Conservation (phyloP, 108 stramenopile species). For the Nannochloropsis oceanica region DNA sequence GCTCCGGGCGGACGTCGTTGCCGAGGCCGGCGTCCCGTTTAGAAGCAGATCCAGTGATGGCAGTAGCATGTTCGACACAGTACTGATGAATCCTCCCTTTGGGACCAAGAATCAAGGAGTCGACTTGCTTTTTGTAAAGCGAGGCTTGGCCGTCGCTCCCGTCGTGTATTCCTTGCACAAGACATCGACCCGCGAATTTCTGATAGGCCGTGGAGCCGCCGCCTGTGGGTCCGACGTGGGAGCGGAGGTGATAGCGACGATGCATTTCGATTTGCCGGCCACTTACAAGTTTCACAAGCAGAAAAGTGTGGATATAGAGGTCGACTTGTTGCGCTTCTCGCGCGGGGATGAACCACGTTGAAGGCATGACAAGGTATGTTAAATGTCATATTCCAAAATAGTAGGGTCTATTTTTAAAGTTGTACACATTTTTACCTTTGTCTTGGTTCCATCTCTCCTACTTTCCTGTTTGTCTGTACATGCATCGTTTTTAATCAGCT, state of each 20-base stretch:
- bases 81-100: slow-evolving; percentile 45
- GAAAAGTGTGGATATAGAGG: slow-evolving; percentile 67
- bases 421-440: too few species aligned
- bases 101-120: slow-evolving; percentile 38
- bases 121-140: slow-evolving; percentile 24
- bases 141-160: slow-evolving; percentile 34
- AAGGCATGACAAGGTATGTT: background rate
- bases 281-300: slow-evolving; percentile 79
- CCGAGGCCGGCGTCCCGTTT: slow-evolving; percentile 3
- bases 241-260: slow-evolving; percentile 63
- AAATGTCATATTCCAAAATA: too few species aligned
- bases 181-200: slow-evolving; percentile 62
- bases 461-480: too few species aligned
- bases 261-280: slow-evolving; percentile 79
- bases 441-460: too few species aligned
- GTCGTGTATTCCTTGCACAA: slow-evolving; percentile 91
- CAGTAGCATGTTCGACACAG: slow-evolving; percentile 31
- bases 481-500: background rate
- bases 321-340: slow-evolving; percentile 65
- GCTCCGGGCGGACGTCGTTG: slow-evolving; percentile 17
- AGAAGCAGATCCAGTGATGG: background rate
- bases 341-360: background rate
- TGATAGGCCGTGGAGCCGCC: slow-evolving; percentile 33
- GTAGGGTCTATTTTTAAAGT: too few species aligned
- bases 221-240: slow-evolving; percentile 43